A percentile compares a stretch with the other conserved stretches of the same genome.
These are phyloP conservation scores for Neonectria sp. DNA, from an alignment of 2,329 filamentous ascomycete genomes.

Conservation along the genomic window DNA sequence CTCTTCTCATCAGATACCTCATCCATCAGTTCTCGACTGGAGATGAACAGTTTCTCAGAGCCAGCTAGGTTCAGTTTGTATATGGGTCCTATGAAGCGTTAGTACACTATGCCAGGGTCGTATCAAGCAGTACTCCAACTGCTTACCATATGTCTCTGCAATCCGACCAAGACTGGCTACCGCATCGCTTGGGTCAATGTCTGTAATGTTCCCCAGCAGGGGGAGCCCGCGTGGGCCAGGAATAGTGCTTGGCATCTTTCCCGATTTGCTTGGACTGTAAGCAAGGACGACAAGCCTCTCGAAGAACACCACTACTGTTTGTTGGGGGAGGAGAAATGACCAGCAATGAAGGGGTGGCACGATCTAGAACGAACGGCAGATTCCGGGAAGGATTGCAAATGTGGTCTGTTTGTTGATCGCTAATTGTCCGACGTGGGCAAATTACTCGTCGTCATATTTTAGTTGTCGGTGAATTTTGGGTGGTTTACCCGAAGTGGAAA, in stretches of 20 bases:
- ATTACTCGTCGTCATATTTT: slow-evolving; percentile 6
- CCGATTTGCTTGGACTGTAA: neutral
- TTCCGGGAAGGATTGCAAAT: slow-evolving; percentile 16
- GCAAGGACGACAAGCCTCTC: neutral
- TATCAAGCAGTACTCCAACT: neutral
- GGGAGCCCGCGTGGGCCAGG: slow-evolving; percentile 21
- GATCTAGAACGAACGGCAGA: slow-evolving; percentile 6
- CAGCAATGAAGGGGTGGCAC: neutral
- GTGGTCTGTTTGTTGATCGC: neutral
- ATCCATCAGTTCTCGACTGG: slow-evolving; percentile 54
- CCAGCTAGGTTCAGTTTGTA: slow-evolving; percentile 25
- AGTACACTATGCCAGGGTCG: neutral
- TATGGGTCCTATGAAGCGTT: slow-evolving; percentile 12
- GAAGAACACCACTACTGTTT: neutral
- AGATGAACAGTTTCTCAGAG: slow-evolving; percentile 27
- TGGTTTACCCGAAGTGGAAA: slow-evolving; percentile 9
- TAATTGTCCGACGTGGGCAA: slow-evolving; percentile 26
- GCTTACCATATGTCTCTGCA: slow-evolving; percentile 17
- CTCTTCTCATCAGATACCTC: slow-evolving; percentile 73
- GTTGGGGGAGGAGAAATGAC: slow-evolving; percentile 3
- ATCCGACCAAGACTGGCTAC: slow-evolving; percentile 21
- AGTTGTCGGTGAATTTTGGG: slow-evolving; percentile 20
- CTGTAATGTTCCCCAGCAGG: slow-evolving; percentile 23
- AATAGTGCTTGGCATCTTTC: slow-evolving; percentile 20
- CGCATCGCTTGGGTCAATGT: slow-evolving; percentile 24